Evolutionary conservation across 2,329 filamentous ascomycete genomes (phyloP).

Genomic region (Alternaria triticina): DNA sequence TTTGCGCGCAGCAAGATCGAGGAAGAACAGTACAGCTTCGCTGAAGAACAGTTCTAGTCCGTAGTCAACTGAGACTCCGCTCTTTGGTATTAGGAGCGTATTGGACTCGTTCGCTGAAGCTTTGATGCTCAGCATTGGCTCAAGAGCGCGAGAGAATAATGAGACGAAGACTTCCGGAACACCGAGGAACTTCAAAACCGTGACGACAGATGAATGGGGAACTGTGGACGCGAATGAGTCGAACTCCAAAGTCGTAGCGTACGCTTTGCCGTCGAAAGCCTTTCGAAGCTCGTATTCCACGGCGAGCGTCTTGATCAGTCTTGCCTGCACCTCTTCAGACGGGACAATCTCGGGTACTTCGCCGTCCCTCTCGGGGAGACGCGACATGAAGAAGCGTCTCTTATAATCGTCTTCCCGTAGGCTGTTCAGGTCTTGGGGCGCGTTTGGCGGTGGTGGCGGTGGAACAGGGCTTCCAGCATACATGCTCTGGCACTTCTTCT

Average conservation of each 20-base stretch:
- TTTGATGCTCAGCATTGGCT: constrained; percentile 33
- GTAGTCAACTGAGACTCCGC: no score
- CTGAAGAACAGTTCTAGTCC: constrained; percentile 32
- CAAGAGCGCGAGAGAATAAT: constrained; percentile 64
- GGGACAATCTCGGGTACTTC: constrained; percentile 1
- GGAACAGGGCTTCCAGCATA: no score
- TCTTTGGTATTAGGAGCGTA: no score
- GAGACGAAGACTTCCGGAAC: constrained; percentile 62
- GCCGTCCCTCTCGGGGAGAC: constrained; percentile 24
- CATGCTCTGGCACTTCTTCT: no score
- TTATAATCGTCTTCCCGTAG: no score
- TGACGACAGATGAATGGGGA: constrained; percentile 65
- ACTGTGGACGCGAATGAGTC: constrained; percentile 64
- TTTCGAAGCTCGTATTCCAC: constrained; percentile 28
- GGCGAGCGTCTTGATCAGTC: constrained; percentile 34
- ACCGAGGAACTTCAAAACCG: constrained; percentile 64
- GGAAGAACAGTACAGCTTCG: constrained; percentile 37
- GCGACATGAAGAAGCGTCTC: constrained; percentile 40
- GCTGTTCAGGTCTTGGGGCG: no score
- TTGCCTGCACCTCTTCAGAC: constrained; percentile 23
- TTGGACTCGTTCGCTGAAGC: no score
- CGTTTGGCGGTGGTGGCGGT: no score
- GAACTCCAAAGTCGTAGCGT: constrained; percentile 23
- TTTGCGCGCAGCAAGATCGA: constrained; percentile 30
- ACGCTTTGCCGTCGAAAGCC: constrained; percentile 22